phyloP scores from a whole-genome alignment of 2,329 filamentous ascomycete species.

The Exophiala dermatitidis region DNA sequence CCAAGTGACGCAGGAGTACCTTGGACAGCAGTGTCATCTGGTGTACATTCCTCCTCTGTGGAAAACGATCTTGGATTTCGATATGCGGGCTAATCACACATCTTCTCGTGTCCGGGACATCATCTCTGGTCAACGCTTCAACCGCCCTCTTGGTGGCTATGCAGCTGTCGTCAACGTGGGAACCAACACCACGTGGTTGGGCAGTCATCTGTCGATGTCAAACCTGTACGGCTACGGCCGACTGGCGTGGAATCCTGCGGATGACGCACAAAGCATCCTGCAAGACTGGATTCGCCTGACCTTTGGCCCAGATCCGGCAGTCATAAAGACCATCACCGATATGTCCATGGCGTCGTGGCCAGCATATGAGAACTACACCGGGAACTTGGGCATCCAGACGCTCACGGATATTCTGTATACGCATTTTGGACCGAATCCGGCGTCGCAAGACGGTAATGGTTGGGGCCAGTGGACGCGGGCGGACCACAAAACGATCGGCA shows the following conservation, averaged over 20 bases:
- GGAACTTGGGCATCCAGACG: conserved; percentile 64
- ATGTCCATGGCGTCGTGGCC: conserved; percentile 65
- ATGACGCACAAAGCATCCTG: conserved; percentile 47
- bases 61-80: conserved; percentile 61
- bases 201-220: conserved; percentile 62
- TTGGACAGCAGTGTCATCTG: conserved; percentile 62
- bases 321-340: conserved; percentile 53
- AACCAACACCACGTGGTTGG: conserved; percentile 59
- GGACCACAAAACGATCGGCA: conserved; percentile 53
- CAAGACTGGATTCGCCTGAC: conserved; percentile 63
- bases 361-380: conserved; percentile 63
- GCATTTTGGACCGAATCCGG: conserved; percentile 62
- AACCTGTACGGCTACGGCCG: conserved; percentile 65
- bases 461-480: conserved; percentile 70
- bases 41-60: conserved; percentile 63
- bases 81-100: conserved; percentile 54
- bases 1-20: conserved; percentile 61
- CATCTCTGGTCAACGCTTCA: conserved; percentile 54
- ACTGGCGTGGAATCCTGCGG: conserved; percentile 58
- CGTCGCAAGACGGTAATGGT: conserved; percentile 58
- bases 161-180: conserved; percentile 63
- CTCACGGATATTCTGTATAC: conserved; percentile 60
- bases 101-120: conserved; percentile 54
- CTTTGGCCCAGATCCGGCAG: conserved; percentile 49
- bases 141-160: conserved; percentile 52